A percentile compares a stretch with the other conserved stretches of the same genome.
phyloP scores from a whole-genome alignment of 1,284 basidiomycete species.

The Malassezia furfur region DNA sequence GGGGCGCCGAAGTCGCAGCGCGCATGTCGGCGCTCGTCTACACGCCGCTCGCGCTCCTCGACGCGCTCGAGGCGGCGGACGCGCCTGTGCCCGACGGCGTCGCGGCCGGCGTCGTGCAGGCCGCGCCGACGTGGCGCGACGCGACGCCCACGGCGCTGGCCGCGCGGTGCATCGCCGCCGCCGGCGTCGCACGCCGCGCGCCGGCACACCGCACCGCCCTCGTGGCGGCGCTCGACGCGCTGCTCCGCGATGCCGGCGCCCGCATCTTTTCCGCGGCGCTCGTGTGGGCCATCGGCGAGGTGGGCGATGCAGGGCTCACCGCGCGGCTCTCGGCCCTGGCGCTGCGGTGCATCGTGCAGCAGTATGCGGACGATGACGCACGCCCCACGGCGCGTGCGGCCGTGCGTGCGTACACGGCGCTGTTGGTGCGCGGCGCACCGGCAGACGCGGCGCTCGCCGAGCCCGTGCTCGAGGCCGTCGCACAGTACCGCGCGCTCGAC shows the following conservation, averaged over 20 bases:
- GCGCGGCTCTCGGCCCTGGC: not conserved
- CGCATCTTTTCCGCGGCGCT: not conserved
- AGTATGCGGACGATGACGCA: conserved; percentile 46
- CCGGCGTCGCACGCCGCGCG: not conserved
- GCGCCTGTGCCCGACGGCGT: too few species aligned
- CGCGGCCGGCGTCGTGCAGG: too few species aligned
- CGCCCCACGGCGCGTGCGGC: conserved; percentile 21
- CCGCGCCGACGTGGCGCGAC: too few species aligned
- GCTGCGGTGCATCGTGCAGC: conserved; percentile 45
- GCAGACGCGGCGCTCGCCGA: conserved; percentile 58
- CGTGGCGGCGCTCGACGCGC: not conserved
- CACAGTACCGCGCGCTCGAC: conserved; percentile 58
- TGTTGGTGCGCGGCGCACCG: conserved; percentile 9
- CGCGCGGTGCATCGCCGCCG: not conserved
- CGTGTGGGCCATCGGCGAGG: not conserved
- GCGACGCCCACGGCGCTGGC: too few species aligned
- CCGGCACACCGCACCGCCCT: not conserved
- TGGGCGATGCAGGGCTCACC: not conserved
- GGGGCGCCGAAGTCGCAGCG: not conserved
- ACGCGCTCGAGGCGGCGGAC: not conserved
- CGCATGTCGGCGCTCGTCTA: not conserved
- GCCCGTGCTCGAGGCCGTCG: conserved; percentile 60
- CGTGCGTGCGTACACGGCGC: conserved; percentile 12
- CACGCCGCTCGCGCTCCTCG: not conserved
- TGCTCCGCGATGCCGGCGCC: not conserved